Base-by-base conservation (phyloP, 1,284 basidiomycete species). In the Calocybe gambosa region DNA sequence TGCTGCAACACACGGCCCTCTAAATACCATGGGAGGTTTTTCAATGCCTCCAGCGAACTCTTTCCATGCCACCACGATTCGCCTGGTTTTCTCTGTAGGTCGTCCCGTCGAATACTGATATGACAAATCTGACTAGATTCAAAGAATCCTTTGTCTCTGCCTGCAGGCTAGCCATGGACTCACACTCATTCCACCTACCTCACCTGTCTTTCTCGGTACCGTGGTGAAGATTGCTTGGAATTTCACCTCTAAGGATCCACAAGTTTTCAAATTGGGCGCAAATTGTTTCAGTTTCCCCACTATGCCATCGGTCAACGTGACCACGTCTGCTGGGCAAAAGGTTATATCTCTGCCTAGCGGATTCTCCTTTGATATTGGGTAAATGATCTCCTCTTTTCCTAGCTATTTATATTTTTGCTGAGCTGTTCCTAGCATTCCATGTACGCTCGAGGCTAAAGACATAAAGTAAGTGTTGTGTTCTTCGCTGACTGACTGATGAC, bases 201-300 rank as follows among this genome's bases (percentile, higher is more conserved):
- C 39, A 3, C 47, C 47, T 42, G 39, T 45, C 25, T 49, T 26
- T 39, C 39, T 43, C 12, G 42, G 39, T 20, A 38, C 45, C 1
- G 44, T 33, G 13, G 9, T 47, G 19, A 31, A 9, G 5, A 31
- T 45, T 9, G 36, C 28, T 25, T 50, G 39, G 45, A 38, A 40
- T 2, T 42, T 26, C 2, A 12, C 10, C 21, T 23, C 45, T 16
- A 13, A 16, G 33, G 45, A 47, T 16, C 35, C 39, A 19, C 6
- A 34, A 12, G 20, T n/a, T 13, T 50, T 47, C 13, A 20, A 15
- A 21, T 21, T 50, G 1, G 26, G 10, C 8, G 31, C 18, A 9
- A 20, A 41, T 13, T 46, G 48, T 25, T 20, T 31, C 12, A 39
- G 16, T 6, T 34, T 26, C 15, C 1, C 38, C 1, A 1, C 21